Base-by-base conservation (phyloP, 805 yeast species). In the Kodamaea leandrae region DNA sequence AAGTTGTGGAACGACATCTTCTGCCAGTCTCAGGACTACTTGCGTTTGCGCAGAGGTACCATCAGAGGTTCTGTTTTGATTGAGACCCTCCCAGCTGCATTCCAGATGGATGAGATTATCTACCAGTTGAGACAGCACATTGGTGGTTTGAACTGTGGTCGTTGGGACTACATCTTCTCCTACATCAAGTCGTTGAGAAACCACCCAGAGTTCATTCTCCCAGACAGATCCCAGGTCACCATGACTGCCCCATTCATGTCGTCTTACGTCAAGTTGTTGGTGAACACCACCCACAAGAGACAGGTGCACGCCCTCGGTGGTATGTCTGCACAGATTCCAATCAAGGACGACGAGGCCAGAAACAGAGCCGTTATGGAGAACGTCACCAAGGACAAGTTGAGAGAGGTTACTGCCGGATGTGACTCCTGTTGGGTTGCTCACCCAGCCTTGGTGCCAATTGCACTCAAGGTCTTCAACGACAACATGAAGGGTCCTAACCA, bases 341-440 rank as follows among this genome's bases (percentile, higher is more conserved):
- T 84, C 65, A 84, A 84, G 61, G 72, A 77, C 49, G 89, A 85
- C 55, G 68, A 73, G 24, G 76, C 68, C 45, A 77, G 80, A 47
- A 84, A 85, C 64, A 69, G 70, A 35, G 65, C 68, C 36, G 91
- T 90, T 7, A 76, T 85, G 80, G 78, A 74, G 36, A 83, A 82
- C 50, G 93, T 85, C 40, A 74, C 77, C 49, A 77, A 73, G 60
- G 95, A 85, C 64, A 85, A 85, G 65, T 72, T 82, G 50, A 71
- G 93, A 53, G 95, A 85, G 64, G 84, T 83, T 36, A 64, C 71
- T 37, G 82, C 84, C 41, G 93, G 93, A 36, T 88, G 86, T 64
- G 95, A 85, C 68, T 89, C 93, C 38, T 83, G 91, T 44, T 85
- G 95, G 95, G 85, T 85, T 58, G 91, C 91, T 12, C 93, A 85